Evolutionary conservation across 2,329 filamentous ascomycete genomes (phyloP).

Genomic region (Beauveria asiatica): DNA sequence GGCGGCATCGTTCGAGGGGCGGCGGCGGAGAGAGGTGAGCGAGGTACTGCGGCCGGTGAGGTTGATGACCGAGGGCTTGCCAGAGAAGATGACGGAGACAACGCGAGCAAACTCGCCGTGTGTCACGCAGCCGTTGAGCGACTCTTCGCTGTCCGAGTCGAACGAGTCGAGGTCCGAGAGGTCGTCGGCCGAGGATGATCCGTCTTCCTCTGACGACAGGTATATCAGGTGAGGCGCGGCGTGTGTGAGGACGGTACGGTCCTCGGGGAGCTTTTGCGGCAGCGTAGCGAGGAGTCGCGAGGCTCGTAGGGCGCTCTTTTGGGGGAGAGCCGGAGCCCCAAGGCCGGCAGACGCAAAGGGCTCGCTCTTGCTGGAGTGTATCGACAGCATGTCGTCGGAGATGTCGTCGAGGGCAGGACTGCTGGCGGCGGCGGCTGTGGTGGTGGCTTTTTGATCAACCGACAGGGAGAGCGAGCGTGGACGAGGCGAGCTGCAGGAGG

Average conservation of each 20-base stretch:
- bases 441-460: neutral
- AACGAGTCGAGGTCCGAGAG: slow-evolving; percentile 24
- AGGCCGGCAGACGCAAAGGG: slow-evolving; percentile 8
- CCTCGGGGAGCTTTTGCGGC: slow-evolving; percentile 22
- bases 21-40: slow-evolving; percentile 24
- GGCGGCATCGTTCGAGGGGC: slow-evolving; percentile 16
- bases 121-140: slow-evolving; percentile 28
- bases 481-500: slow-evolving; percentile 2
- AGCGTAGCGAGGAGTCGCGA: slow-evolving; percentile 32
- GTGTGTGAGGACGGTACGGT: slow-evolving; percentile 26
- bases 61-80: slow-evolving; percentile 51
- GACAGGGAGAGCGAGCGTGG: neutral
- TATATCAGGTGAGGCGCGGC: slow-evolving; percentile 50
- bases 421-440: neutral
- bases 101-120: slow-evolving; percentile 49
- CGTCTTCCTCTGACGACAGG: slow-evolving; percentile 58
- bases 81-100: slow-evolving; percentile 51
- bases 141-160: slow-evolving; percentile 34
- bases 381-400: slow-evolving; percentile 22
- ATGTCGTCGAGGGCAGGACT: neutral
- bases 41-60: slow-evolving; percentile 38
- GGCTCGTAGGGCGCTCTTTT: slow-evolving; percentile 40
- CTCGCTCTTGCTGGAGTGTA: slow-evolving; percentile 15
- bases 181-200: slow-evolving; percentile 50
- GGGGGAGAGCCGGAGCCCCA: slow-evolving; percentile 37